Evolutionary conservation across 2,329 filamentous ascomycete species (phyloP), one percentile per base, ranked within the genome.

Genomic region (Plenodomus biglobosus): DNA sequence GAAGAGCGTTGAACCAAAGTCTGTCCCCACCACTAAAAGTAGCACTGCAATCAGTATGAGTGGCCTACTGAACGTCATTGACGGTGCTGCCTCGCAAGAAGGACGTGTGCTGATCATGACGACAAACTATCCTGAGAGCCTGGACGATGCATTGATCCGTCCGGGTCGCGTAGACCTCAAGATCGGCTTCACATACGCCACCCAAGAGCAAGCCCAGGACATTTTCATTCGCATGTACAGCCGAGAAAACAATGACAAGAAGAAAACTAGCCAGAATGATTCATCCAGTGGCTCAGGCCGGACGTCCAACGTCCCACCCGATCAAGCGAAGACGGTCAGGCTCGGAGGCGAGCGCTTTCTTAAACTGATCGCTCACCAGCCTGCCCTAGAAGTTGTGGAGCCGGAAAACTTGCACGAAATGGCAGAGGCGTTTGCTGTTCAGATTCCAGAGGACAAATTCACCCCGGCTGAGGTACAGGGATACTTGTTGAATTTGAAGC

Each of bases 71-170:
- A 94, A 95, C 69, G 86, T 86, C 47, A 90, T 94, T 36, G 89
- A 95, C 62, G 88, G 90, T 44, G 88, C 91, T 1, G 87, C 86
- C 1, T 87, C 85, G 4, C 87, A 90, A 58, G 88, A 92, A 72
- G 88, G 88, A 20, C 82, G 87, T 38, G 82, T 92, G 11, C 79
- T 92, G 16, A 85, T 92, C 73, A 90, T 92, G 86, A 92, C 88
- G 0, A 90, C 87, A 24, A 94, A 92, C 70, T 81, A 84, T 50
- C 85, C 86, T 2, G 85, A 92, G 59, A 78, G 81, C 13, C 80
- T 92, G 0, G 88, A 92, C 63, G 80, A 85, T 38, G 88, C 87
- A 0, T 78, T 94, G 5, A 85, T 91, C 41, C 79, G 88, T 0
- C 87, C 88, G 0, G 87, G 88, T 1, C 78, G 87, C 1, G 84